phyloP scores from a whole-genome alignment of 2,329 filamentous ascomycete genomes.

The Cucurbitaria berberidis region DNA sequence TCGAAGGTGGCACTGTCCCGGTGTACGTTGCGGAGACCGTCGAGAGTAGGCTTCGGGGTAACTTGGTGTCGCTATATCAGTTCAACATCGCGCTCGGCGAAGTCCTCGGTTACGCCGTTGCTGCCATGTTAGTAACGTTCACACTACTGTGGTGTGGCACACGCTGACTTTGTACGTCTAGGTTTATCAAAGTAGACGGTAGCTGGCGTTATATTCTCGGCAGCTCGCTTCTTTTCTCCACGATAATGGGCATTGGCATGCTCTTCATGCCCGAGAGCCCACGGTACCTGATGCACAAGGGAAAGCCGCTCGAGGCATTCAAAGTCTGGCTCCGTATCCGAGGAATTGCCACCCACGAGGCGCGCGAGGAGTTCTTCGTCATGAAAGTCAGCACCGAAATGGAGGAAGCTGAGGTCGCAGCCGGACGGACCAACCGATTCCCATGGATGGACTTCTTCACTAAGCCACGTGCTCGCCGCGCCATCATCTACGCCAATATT shows the following conservation, averaged over 20 bases:
- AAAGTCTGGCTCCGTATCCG: conserved; percentile 76
- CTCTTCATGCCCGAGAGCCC: conserved; percentile 74
- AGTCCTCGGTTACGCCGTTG: conserved; percentile 74
- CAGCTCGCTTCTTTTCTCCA: conserved; percentile 73
- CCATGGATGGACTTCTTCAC: conserved; percentile 79
- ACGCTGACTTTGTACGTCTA: not conserved
- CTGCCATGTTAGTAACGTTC: conserved; percentile 62
- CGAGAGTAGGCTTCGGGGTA: conserved; percentile 69
- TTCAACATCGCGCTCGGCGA: conserved; percentile 78
- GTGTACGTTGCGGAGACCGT: conserved; percentile 78
- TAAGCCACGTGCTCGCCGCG: conserved; percentile 64
- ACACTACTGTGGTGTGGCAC: not conserved
- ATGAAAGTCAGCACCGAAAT: conserved; percentile 70
- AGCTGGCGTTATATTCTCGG: conserved; percentile 79
- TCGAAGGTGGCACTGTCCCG: conserved; percentile 76
- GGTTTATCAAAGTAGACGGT: conserved; percentile 66
- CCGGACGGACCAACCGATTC: conserved; percentile 62
- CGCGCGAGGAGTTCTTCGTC: conserved; percentile 72
- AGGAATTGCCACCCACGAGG: conserved; percentile 62
- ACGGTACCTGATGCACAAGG: conserved; percentile 73
- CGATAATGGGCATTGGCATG: conserved; percentile 68
- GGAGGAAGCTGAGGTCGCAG: conserved; percentile 57
- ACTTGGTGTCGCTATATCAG: conserved; percentile 76
- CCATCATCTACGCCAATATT: conserved; percentile 69
- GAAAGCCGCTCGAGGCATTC: conserved; percentile 64